Percentiles rank a stretch among this genome's conserved stretches.
Conservation (phyloP, 169 alveolate genomes). For the Perkinsus marinus region DNA sequence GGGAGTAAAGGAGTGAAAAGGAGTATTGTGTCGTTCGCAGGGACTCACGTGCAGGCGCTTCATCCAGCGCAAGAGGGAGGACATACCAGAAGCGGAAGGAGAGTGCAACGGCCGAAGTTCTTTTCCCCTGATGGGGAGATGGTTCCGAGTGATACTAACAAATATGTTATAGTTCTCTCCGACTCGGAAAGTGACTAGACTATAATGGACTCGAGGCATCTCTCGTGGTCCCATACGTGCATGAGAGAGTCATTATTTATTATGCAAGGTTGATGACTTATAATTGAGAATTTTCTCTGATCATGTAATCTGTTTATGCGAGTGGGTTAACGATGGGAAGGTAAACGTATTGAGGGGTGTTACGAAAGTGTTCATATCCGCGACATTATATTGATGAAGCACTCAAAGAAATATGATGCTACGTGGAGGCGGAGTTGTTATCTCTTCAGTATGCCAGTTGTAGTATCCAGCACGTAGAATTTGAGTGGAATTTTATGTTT, state of each 20-base stretch:
- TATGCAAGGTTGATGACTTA: neutral
- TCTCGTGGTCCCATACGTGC: neutral
- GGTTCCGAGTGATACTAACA: neutral
- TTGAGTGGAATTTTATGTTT: too few species aligned
- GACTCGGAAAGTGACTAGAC: neutral
- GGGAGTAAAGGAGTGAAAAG: too few species aligned
- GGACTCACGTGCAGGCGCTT: neutral
- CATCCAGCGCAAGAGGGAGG: neutral
- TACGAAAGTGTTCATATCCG: too few species aligned
- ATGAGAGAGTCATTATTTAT: neutral
- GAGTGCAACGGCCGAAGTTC: neutral
- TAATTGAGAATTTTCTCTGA: neutral
- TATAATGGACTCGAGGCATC: neutral
- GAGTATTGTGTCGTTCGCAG: neutral
- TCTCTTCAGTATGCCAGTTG: too few species aligned
- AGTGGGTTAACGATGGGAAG: too few species aligned
- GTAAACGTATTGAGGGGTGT: too few species aligned
- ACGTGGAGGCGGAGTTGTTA: too few species aligned
- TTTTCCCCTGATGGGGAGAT: neutral
- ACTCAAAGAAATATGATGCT: too few species aligned
- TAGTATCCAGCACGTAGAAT: too few species aligned
- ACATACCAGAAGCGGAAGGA: neutral
- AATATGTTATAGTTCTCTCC: neutral
- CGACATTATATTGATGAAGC: too few species aligned
- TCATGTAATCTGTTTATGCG: too few species aligned